Percentiles rank a stretch among this genome's conserved stretches.
These are phyloP conservation scores for Stentor roeselii DNA, from an alignment of 73 alveolate genomes.

Conservation along the genomic window DNA sequence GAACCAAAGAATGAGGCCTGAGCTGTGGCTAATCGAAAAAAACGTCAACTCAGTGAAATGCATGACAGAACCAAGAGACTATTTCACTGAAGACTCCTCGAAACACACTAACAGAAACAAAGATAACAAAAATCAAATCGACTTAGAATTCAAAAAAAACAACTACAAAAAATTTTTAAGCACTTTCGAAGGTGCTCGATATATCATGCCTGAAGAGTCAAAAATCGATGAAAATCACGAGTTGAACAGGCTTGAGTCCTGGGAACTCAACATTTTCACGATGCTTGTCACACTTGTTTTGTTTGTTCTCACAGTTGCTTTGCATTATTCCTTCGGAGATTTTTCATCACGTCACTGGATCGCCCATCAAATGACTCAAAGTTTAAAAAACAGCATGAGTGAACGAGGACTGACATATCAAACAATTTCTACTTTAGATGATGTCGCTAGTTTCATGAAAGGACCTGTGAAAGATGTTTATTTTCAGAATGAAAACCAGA, in stretches of 20 bases:
- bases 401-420: not conserved
- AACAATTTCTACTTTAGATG: not conserved
- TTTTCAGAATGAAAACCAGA: not conserved
- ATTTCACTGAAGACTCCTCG: constrained; percentile 1
- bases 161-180: constrained; percentile 7
- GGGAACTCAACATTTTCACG: not conserved
- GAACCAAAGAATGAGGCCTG: constrained; percentile 14
- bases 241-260: not conserved
- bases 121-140: not conserved
- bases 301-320: not conserved
- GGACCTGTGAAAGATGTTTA: not conserved
- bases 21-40: constrained; percentile 11
- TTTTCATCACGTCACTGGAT: not conserved
- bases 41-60: not conserved
- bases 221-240: not conserved
- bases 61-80: not conserved
- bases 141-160: not conserved
- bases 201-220: not conserved
- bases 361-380: not conserved
- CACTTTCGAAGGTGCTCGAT: not conserved
- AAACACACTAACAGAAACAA: not conserved
- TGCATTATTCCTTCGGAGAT: not conserved
- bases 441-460: not conserved
- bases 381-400: not conserved
- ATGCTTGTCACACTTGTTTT: not conserved